Percentiles rank a stretch among this genome's conserved stretches.
These are phyloP conservation scores for Spinacia oleracea DNA, from an alignment of 179 eudicot species.

Conservation along the genomic window DNA sequence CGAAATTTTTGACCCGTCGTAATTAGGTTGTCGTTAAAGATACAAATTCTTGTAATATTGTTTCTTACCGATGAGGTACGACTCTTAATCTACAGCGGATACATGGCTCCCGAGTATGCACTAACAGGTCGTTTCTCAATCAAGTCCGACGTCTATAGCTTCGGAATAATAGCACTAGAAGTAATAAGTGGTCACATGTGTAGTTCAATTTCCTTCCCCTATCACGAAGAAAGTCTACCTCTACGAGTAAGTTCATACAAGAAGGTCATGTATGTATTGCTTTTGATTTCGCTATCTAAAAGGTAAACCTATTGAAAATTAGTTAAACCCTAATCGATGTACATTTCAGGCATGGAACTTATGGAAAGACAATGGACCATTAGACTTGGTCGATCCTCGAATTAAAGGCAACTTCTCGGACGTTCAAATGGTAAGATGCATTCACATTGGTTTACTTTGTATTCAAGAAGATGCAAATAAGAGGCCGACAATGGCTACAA, in stretches of 20 bases:
- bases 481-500: conserved; percentile 42
- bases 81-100: no score
- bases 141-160: conserved; percentile 32
- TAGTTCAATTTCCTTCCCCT: neutral
- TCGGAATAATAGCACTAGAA: conserved; percentile 33
- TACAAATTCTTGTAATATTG: no score
- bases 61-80: no score
- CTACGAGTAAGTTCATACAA: conserved; percentile 21
- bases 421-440: conserved; percentile 38
- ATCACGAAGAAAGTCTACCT: conserved; percentile 17
- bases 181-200: conserved; percentile 33
- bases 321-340: neutral
- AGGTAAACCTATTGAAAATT: no score
- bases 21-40: no score
- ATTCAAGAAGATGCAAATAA: no score
- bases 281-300: neutral
- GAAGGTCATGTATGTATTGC: no score
- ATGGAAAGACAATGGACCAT: conserved; percentile 40
- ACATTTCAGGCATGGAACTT: conserved; percentile 54
- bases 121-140: conserved; percentile 21
- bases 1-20: no score
- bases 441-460: conserved; percentile 48
- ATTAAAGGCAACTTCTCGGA: conserved; percentile 10
- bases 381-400: conserved; percentile 35
- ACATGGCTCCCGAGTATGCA: no score